Percentiles rank a stretch among this genome's conserved stretches.
phyloP scores from a whole-genome alignment of 2,329 filamentous ascomycete species.

The Talaromyces verruculosus region DNA sequence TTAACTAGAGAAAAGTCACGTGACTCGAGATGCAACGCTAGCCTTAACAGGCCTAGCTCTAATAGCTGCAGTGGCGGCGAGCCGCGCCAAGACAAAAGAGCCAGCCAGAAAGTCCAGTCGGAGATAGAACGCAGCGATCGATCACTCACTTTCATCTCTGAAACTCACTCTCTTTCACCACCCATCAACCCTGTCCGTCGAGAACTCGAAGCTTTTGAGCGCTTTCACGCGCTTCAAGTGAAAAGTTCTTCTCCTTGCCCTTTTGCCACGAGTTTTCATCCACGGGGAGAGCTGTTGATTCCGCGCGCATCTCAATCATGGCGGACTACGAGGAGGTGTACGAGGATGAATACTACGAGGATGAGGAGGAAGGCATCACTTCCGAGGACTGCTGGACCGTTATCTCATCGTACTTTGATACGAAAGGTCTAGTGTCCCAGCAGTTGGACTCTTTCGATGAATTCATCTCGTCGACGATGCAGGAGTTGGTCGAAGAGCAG shows the following conservation, averaged over 20 bases:
- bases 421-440: slow-evolving; percentile 93
- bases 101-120: slow-evolving; percentile 28
- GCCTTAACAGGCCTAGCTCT: background rate
- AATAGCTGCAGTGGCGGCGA: slow-evolving; percentile 30
- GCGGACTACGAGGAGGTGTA: slow-evolving; percentile 64
- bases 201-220: slow-evolving; percentile 11
- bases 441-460: slow-evolving; percentile 98
- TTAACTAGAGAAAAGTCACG: background rate
- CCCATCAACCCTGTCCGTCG: slow-evolving; percentile 26
- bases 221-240: slow-evolving; percentile 19
- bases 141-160: slow-evolving; percentile 27
- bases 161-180: slow-evolving; percentile 28
- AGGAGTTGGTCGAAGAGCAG: slow-evolving; percentile 91
- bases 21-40: background rate
- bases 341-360: slow-evolving; percentile 67
- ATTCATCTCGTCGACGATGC: slow-evolving; percentile 90
- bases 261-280: slow-evolving; percentile 7
- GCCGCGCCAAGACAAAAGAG: slow-evolving; percentile 29
- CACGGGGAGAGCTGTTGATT: slow-evolving; percentile 1
- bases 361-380: slow-evolving; percentile 73
- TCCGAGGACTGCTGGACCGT: slow-evolving; percentile 98
- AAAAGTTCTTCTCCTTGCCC: slow-evolving; percentile 8
- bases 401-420: slow-evolving; percentile 94
- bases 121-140: slow-evolving; percentile 25
- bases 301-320: slow-evolving; percentile 41